Base-by-base conservation (phyloP, 441 rosid species). In the Biscutella auriculata region DNA sequence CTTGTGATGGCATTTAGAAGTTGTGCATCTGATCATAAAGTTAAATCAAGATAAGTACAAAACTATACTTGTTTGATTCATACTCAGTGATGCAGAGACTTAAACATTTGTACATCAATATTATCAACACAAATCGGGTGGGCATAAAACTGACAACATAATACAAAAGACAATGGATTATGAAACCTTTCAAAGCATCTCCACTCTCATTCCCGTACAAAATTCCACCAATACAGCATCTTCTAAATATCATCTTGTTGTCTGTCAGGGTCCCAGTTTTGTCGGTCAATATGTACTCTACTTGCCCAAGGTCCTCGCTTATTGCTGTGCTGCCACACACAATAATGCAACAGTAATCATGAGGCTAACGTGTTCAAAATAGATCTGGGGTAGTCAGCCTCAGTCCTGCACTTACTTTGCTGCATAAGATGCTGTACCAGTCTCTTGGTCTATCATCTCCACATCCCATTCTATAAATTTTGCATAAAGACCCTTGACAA, bases 251-350 rank as follows among this genome's bases (percentile, higher is more conserved):
- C 99, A 94, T 94, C 68, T 40, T 87, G 76, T 94, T 94, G 71
- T 94, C 99, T 15, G 99, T 94, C 53, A 94, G 80, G 11, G 99
- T 94, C 72, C 99, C 99, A 12, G 99, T 94, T 82, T 94, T 94
- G 73, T 94, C 99, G 6, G 99, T 94, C 79, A 94, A 76, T 70
- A 94, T 87, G 79, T 90, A 90, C 77, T 94, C 99, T 70, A 94
- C 97, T 79, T 94, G 99, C 63, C 97, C 97, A 72, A 94, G 82
- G 79, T 94, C 99, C 76, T 94, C 99, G 67, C 99, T 94, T 71
- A 94, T 90, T 79, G 99, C 97, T 81, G 99, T 90, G 85, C 99
- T 94, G 99, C 86, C 84, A 73, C 82, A 79, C 61, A 75, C 53
- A 83, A 60, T 59, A 70, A 73, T 65, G 68, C 53, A 66, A 61